Percentiles rank a stretch among this genome's conserved stretches.
Conservation (phyloP, 352 stramenopile genomes). For the Phytopythium sindhum region DNA sequence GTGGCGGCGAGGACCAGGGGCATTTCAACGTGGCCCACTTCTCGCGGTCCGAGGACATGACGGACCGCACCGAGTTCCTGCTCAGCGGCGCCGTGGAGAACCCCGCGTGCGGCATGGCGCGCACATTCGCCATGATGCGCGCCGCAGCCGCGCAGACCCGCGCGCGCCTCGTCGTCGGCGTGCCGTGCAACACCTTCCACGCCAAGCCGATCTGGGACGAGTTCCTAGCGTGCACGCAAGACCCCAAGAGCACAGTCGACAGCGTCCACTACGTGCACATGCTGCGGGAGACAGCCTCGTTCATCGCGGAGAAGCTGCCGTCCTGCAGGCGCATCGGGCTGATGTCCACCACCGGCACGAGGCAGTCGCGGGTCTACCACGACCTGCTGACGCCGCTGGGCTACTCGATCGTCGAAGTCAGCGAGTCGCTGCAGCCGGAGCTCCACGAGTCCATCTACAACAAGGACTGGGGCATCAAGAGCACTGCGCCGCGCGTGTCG, state of each 20-base stretch:
- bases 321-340: slow-evolving; percentile 48
- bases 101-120: slow-evolving; percentile 65
- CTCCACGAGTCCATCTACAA: slow-evolving; percentile 78
- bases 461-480: slow-evolving; percentile 71
- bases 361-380: slow-evolving; percentile 62
- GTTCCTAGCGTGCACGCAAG: slow-evolving; percentile 45
- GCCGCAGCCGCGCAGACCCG: slow-evolving; percentile 29
- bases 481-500: slow-evolving; percentile 55
- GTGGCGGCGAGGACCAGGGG: slow-evolving; percentile 54
- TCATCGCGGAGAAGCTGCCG: slow-evolving; percentile 45
- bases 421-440: slow-evolving; percentile 42
- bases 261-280: slow-evolving; percentile 53
- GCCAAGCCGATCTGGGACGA: slow-evolving; percentile 66
- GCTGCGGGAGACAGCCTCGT: slow-evolving; percentile 65
- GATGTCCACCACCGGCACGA: slow-evolving; percentile 66
- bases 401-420: slow-evolving; percentile 56
- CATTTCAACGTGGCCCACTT: slow-evolving; percentile 71
- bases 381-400: slow-evolving; percentile 59
- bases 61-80: slow-evolving; percentile 64
- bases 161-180: slow-evolving; percentile 48
- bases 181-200: slow-evolving; percentile 80
- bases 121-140: slow-evolving; percentile 72
- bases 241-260: slow-evolving; percentile 1
- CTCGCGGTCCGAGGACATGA: slow-evolving; percentile 74
- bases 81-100: slow-evolving; percentile 42